phyloP scores from a whole-genome alignment of 306 rosid species.

The Inga leiocalycina region DNA sequence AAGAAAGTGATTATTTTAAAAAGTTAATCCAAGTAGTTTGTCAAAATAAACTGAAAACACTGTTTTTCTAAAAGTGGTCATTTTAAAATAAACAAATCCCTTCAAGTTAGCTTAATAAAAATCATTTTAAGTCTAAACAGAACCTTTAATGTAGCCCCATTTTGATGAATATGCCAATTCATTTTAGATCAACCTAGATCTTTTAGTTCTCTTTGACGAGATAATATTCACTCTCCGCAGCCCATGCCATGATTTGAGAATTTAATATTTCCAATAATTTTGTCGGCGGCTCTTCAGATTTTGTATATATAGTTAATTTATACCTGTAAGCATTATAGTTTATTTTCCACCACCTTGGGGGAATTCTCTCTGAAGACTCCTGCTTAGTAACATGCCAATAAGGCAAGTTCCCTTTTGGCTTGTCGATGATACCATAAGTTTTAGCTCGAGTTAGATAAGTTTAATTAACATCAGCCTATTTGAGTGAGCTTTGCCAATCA shows the following conservation, averaged over 20 bases:
- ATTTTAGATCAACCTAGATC: constrained; percentile 4
- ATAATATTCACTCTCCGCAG: not conserved
- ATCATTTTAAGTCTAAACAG: not conserved
- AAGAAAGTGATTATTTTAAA: no score
- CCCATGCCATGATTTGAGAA: not conserved
- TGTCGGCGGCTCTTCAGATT: not conserved
- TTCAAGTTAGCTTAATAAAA: no score
- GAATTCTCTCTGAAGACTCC: not conserved
- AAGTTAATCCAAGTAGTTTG: no score
- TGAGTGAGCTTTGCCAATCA: not conserved
- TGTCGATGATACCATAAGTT: not conserved
- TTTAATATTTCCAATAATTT: not conserved
- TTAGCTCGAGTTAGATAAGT: not conserved
- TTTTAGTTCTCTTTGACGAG: constrained; percentile 13
- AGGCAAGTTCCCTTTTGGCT: constrained; percentile 2
- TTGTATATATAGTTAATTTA: not conserved
- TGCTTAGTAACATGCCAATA: not conserved
- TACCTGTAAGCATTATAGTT: not conserved
- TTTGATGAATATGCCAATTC: constrained; percentile 9
- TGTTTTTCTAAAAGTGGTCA: not conserved
- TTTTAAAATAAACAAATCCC: not conserved
- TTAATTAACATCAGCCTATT: constrained; percentile 11
- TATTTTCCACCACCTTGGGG: not conserved
- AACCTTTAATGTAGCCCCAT: not conserved
- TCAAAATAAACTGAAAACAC: no score